Evolutionary conservation across 352 stramenopile genomes (phyloP), one percentile per base, ranked within the genome.

Genomic region (Globisporangium abappressorium): DNA sequence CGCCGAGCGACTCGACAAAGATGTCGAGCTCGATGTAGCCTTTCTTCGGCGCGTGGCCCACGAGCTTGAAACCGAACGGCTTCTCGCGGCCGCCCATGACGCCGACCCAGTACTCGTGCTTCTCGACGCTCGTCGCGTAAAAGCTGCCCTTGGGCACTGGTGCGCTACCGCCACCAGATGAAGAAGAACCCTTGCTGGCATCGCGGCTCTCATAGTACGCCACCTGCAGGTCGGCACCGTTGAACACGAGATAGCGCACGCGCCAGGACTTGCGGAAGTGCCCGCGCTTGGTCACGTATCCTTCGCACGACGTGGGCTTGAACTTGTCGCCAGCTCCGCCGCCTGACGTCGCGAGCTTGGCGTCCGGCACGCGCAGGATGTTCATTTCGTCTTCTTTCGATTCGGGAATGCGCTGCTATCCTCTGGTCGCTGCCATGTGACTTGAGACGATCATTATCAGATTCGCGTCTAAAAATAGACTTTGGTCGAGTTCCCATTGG

Each of bases 261-360:
- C 82, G 82, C 87, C 85, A 95, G 30, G 85, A 92, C 74, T 95
- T 95, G 70, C 84, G 79, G 57, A 94, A 90, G 69, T 93, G 85
- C 0, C 85, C 85, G 59, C 87, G 83, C 70, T 95, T 95, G 53
- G 82, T 95, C 63, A 95, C 85, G 70, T 95, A 95, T 57, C 87
- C 87, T 67, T 94, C 87, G 60, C 85, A 93, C 4, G 84, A 94
- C 15, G 85, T 94, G 24, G 82, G 82, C 51, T 80, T 81, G 56
- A 80, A 74, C 38, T 81, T 79, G 18, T 85, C 78, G 22, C 14
- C 28, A 14, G 69, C 62, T 5, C 8, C 28, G 11, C 72, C 61
- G 9, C 12, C 33, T 11, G 57, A 59, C 34, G 57, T 71, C 15
- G 72, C 62, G 36, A 64, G 43, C 15, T 71, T 70, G 5, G 59